Conservation (phyloP, 2,329 filamentous ascomycete species). For the Penicillium sp. region DNA sequence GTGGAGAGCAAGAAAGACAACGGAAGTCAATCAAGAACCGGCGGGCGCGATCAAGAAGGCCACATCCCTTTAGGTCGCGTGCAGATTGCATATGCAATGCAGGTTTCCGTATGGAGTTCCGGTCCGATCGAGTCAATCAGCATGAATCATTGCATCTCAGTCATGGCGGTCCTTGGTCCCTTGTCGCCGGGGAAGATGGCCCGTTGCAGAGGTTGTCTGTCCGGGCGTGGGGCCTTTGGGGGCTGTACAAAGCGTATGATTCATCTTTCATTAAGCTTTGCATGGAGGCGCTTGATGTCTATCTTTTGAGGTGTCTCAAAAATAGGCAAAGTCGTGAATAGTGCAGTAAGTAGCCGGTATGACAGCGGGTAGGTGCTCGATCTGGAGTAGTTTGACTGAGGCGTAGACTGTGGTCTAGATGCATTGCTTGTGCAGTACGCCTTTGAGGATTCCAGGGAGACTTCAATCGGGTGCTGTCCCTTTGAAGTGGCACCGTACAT, state of each 20-base stretch:
- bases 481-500: neutral
- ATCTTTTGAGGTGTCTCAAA: constrained; percentile 3
- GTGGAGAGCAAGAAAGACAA: constrained; percentile 3
- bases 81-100: constrained; percentile 34
- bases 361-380: constrained; percentile 10
- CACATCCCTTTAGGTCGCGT: constrained; percentile 27
- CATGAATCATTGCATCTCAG: constrained; percentile 22
- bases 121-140: constrained; percentile 23
- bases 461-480: neutral
- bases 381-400: constrained; percentile 9
- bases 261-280: constrained; percentile 13
- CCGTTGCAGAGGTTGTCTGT: constrained; percentile 2
- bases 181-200: constrained; percentile 11
- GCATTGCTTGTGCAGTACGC: neutral
- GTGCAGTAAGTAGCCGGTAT: neutral
- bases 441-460: neutral
- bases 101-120: constrained; percentile 31
- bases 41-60: constrained; percentile 3
- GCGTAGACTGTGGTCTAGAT: constrained; percentile 8
- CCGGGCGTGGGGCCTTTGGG: neutral
- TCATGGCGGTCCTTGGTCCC: constrained; percentile 12
- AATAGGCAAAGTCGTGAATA: neutral
- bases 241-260: constrained; percentile 20
- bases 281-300: neutral
- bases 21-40: constrained; percentile 20